phyloP scores from a whole-genome alignment of 2,329 filamentous ascomycete species.

The Akanthomyces dipterigenus region DNA sequence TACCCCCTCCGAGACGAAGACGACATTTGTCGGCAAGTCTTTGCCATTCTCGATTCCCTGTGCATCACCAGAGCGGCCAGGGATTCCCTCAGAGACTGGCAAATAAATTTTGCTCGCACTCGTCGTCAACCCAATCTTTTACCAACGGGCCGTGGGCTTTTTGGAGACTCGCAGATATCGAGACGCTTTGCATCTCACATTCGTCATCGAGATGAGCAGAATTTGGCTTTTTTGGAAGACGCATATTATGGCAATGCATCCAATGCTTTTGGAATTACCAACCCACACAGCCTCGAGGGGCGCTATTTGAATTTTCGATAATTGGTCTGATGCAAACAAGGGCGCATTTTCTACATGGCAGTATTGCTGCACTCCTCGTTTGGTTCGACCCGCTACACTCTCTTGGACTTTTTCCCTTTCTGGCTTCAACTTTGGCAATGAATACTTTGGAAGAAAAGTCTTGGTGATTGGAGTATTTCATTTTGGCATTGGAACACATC shows the following conservation, averaged over 20 bases:
- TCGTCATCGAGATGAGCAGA: conserved; percentile 1
- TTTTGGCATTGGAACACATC: conserved; percentile 9
- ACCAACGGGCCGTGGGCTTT: conserved; percentile 30
- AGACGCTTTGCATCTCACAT: conserved; percentile 21
- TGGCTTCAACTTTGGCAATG: conserved; percentile 10
- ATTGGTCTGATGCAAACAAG: not conserved
- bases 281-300: conserved; percentile 2
- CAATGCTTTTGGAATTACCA: conserved; percentile 13
- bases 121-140: conserved; percentile 32
- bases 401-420: conserved; percentile 2
- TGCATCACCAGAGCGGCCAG: conserved; percentile 43
- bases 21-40: conserved; percentile 36
- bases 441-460: not conserved
- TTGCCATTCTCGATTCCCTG: conserved; percentile 37
- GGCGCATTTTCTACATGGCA: not conserved
- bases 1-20: conserved; percentile 30
- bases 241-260: conserved; percentile 13
- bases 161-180: conserved; percentile 22
- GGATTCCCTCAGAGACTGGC: conserved; percentile 41
- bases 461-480: conserved; percentile 12
- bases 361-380: not conserved
- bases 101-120: conserved; percentile 40
- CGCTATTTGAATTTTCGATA: conserved; percentile 14
- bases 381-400: not conserved
- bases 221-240: conserved; percentile 10